Base-by-base conservation (phyloP, 1,284 basidiomycete species). In the Papiliotrema terrestris region DNA sequence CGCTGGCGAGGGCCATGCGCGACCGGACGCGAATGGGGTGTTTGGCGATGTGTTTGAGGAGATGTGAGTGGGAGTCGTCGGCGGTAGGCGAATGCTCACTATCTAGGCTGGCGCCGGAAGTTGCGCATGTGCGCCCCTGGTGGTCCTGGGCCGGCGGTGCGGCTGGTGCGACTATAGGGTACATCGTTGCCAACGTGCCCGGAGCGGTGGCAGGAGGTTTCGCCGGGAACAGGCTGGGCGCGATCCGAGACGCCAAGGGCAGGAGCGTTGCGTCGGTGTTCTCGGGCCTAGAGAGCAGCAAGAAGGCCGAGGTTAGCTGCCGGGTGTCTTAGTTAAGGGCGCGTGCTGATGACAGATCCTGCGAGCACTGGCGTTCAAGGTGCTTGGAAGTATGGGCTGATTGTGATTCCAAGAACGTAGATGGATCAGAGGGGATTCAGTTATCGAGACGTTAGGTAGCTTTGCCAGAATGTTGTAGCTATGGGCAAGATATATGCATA, bases 211-310 rank as follows among this genome's bases (percentile, higher is more conserved):
- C 78, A 3, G 78, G 78, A 32, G 73, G 85, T 1, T 84, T 87
- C 63, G 89, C 89, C 0, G 92, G 92, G 0, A 92, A 91, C 67
- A 80, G 88, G 17, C 77, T 95, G 37, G 92, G 92, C 45, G 89
- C 90, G 1, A 81, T 96, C 51, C 81, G 92, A 51, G 92, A 96
- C 67, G 92, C 92, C 2, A 95, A 95, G 78, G 92, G 80, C n/a
- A 91, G 90, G 80, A 87, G 86, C 59, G 91, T 96, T 22, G 90
- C 89, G 11, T 81, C 87, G 19, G 95, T 98, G n/a, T 98, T 98
- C 74, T 79, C 82, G 46, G 82, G 87, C 26, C 81, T 97, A 14
- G 86, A 85, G 17, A 83, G 84, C 2, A 80, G 80, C 50, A 89
- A 95, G 80, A 93, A 91, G 71, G 91, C 93, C 37, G 88, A 93